These are phyloP conservation scores for Oenanthe sinensis DNA, from an alignment of 129 eudicot genomes.

Conservation along the genomic window DNA sequence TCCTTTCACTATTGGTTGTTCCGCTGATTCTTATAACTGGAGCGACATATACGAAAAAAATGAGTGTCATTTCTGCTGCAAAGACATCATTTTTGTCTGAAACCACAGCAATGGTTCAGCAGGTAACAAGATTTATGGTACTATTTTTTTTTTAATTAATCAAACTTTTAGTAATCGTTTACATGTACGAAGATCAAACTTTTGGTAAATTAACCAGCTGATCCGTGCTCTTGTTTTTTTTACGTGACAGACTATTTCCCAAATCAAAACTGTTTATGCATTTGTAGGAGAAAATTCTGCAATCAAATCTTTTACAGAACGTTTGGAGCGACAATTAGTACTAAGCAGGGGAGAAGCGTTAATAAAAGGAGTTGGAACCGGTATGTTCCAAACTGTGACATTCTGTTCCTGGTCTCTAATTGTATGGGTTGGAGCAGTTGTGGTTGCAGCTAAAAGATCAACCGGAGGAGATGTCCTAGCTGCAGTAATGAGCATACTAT, in stretches of 20 bases:
- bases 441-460: slow-evolving; percentile 57
- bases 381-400: slow-evolving; percentile 61
- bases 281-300: slow-evolving; percentile 78
- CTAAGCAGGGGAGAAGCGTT: slow-evolving; percentile 63
- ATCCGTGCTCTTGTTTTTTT: slow-evolving; percentile 6
- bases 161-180: background rate
- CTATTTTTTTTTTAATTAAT: background rate
- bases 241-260: slow-evolving; percentile 54
- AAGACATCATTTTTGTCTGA: slow-evolving; percentile 53
- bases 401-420: slow-evolving; percentile 87
- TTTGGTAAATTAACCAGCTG: background rate
- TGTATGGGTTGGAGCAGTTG: slow-evolving; percentile 81
- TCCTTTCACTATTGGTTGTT: slow-evolving; percentile 65
- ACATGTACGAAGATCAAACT: background rate
- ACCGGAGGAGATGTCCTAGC: slow-evolving; percentile 80
- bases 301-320: slow-evolving; percentile 51
- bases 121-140: slow-evolving; percentile 27
- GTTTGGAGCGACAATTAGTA: slow-evolving; percentile 43
- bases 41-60: slow-evolving; percentile 75
- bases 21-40: slow-evolving; percentile 72
- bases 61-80: slow-evolving; percentile 58
- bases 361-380: slow-evolving; percentile 71
- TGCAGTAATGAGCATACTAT: slow-evolving; percentile 84
- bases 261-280: slow-evolving; percentile 76
- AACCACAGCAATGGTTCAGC: slow-evolving; percentile 76